Percentiles rank a stretch among this genome's conserved stretches.
phyloP scores from a whole-genome alignment of 148 eudicot species.

The Selenicereus undatus region DNA sequence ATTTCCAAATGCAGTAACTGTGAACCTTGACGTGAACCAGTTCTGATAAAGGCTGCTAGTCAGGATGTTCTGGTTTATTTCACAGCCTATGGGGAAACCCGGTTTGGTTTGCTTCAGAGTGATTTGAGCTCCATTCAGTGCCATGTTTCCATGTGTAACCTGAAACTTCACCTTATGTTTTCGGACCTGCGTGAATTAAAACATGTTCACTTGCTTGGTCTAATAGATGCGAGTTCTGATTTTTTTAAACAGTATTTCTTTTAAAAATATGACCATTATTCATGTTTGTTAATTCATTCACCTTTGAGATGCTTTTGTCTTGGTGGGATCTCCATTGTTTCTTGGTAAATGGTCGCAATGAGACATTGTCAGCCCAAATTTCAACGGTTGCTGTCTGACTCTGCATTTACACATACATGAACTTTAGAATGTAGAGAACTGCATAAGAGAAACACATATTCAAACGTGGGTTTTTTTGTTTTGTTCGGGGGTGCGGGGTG shows the following conservation, averaged over 20 bases:
- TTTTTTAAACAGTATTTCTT: background rate
- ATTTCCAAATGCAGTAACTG: conserved; percentile 43
- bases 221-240: background rate
- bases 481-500: no score
- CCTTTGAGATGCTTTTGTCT: conserved; percentile 53
- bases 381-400: conserved; percentile 33
- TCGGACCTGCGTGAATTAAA: conserved; percentile 35
- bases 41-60: conserved; percentile 39
- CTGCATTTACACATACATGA: conserved; percentile 28
- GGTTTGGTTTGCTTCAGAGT: conserved; percentile 27
- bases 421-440: background rate
- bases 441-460: background rate
- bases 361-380: conserved; percentile 62
- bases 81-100: conserved; percentile 51
- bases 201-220: background rate
- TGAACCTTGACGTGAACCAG: conserved; percentile 52
- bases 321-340: conserved; percentile 69
- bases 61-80: conserved; percentile 46
- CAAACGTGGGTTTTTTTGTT: no score
- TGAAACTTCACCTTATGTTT: conserved; percentile 40
- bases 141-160: conserved; percentile 27
- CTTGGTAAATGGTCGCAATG: conserved; percentile 64
- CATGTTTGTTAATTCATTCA: conserved; percentile 10
- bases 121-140: conserved; percentile 38
- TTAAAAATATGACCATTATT: background rate